Evolutionary conservation across 768 basidiomycete species (phyloP), one percentile per base, ranked within the genome.

Genomic region (Auriscalpium vulgare): DNA sequence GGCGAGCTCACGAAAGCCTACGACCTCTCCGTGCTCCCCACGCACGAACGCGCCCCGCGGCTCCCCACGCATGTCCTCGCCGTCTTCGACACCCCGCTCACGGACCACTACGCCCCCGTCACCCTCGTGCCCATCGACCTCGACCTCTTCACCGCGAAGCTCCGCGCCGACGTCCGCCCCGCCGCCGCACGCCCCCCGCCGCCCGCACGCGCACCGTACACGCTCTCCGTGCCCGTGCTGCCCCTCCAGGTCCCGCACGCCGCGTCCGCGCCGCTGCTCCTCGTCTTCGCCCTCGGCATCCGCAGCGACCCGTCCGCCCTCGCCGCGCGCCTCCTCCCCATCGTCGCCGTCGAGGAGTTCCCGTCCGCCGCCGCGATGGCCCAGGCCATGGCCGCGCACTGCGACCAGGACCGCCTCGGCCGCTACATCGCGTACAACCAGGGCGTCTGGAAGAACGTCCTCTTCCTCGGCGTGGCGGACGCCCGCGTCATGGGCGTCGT

Each of bases 391-490:
- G 59, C 56, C 4, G 37, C 19, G 17, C 43, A 29, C 10, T 58
- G 59, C 45, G 47, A 50, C 21, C 69, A 36, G 21, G 59, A 50
- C 38, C 62, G 67, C 54, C 63, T 72, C 38, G 74, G 76, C 51
- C 68, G 62, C 50, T 65, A 68, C 56, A 59, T 63, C 60, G 64
- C 60, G 38, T 71, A 69, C 52, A 85, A 81, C 63, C 78, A 80
- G 46, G 84, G 85, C n/a, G 66, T 86, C 50, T 84, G 85, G 84
- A 77, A 76, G 62, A 87, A 87, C 55, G 74, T 79, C 37, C 74
- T 87, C 10, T 72, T 73, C 16, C 69, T 85, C 53, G 82, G 77
- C 8, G 73, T 80, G 37, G 72, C 68, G 17, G 75, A 83, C 58
- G 54, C 65, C 50, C 65, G 63, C 34, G 65, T 85, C 54, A 71